These are phyloP conservation scores for Limnanthes douglasii DNA, from an alignment of 345 rosid species.

Conservation along the genomic window DNA sequence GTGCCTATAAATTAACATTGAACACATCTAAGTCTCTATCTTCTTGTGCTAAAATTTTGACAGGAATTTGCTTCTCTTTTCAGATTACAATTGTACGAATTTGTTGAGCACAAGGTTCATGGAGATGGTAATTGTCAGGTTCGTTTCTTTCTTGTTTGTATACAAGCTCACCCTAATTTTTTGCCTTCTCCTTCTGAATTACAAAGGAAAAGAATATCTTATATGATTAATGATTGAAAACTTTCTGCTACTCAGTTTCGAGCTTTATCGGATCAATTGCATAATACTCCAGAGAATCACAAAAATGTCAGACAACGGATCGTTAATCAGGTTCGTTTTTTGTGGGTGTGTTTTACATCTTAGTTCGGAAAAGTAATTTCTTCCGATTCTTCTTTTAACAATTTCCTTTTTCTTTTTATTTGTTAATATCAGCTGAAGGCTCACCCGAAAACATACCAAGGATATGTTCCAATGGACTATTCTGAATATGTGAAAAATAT, in stretches of 20 bases:
- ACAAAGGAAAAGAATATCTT: too few species aligned
- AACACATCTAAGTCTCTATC: too few species aligned
- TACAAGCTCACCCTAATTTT: too few species aligned
- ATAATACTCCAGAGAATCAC: neutral
- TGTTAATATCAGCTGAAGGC: too few species aligned
- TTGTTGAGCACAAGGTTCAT: slow-evolving; percentile 48
- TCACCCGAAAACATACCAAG: too few species aligned
- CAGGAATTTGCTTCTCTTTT: neutral
- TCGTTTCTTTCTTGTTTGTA: slow-evolving; percentile 2
- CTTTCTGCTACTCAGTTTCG: neutral
- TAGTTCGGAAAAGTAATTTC: neutral
- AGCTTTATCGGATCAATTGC: neutral
- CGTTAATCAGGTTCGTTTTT: neutral
- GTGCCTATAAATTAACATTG: too few species aligned
- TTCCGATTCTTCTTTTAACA: neutral
- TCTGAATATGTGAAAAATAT: too few species aligned
- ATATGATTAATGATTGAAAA: too few species aligned
- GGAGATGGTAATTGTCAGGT: slow-evolving; percentile 91
- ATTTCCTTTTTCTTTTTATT: too few species aligned
- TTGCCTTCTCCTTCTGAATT: too few species aligned
- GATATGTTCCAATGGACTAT: too few species aligned
- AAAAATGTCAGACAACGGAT: neutral
- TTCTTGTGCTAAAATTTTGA: neutral
- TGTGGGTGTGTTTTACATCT: neutral
- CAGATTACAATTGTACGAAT: slow-evolving; percentile 41